Evolutionary conservation across 164 flowering plant species (phyloP), one percentile per base, ranked within the genome.

Genomic region (Warburgia ugandensis): DNA sequence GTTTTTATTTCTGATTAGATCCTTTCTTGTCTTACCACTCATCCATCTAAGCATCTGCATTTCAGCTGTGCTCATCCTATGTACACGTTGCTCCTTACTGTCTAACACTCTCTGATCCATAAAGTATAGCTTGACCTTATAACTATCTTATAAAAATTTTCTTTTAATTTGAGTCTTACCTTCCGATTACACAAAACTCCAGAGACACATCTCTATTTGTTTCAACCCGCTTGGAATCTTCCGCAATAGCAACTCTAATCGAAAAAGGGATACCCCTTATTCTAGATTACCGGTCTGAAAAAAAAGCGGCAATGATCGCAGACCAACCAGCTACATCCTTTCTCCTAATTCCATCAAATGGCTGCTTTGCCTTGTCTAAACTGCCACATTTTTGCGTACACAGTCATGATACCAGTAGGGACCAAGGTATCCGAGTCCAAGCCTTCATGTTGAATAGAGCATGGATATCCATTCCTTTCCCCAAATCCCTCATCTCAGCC

Each of bases 371-470:
- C 53, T 60, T 66, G 23, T 58, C 71, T 41, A 68, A 12, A 30
- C 74, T 79, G 26, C 85, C 85, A 56, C 87, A 85, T 51, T 75
- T n/a, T 83, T 8, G 74, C 81, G 68, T 82, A 85, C 85, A 85
- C 77, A 10, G 74, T 69, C 60, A 78, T 60, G 13, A 78, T 56
- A 50, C 83, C 44, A 45, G 89, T 85, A 41, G 70, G 73, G 54
- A 82, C 77, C 39, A 44, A 10, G 45, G 75, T 44, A 73, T 83
- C 78, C 0, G 60, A 55, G 55, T 66, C 60, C 28, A 68, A 59
- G 19, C 64, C 69, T 28, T 65, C 63, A 54, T 55, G 56, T 31
- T 54, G 21, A 1, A 66, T 69, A 60, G 71, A 12, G 57, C 54
- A 62, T 78, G 87, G 25, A 83, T 69, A 66, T 68, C 78, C 46